phyloP scores from a whole-genome alignment of 2,329 filamentous ascomycete species.

The Monilinia fructigena region DNA sequence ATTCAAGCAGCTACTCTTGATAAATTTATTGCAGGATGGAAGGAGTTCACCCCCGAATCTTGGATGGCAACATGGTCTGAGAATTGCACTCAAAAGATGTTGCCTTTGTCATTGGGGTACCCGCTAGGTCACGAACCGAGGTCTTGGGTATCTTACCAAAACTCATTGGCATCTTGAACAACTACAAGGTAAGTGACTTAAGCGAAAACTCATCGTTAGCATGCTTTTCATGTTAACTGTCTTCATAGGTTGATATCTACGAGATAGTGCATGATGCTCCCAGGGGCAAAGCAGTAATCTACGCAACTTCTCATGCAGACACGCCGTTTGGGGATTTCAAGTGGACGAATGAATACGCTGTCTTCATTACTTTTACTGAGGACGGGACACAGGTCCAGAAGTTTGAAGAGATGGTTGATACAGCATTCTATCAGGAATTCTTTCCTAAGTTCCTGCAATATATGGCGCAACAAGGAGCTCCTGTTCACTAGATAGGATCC shows the following conservation, averaged over 20 bases:
- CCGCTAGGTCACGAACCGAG: slow-evolving; percentile 15
- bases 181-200: not conserved
- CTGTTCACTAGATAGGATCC: not conserved
- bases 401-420: not conserved
- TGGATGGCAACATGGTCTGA: not conserved
- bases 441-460: not conserved
- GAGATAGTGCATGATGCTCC: not conserved
- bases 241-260: not conserved
- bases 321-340: not conserved
- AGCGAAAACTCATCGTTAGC: not conserved
- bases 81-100: not conserved
- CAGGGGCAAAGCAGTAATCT: not conserved
- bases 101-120: slow-evolving; percentile 35
- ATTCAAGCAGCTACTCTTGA: not conserved
- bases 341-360: not conserved
- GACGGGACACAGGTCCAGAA: not conserved
- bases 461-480: not conserved
- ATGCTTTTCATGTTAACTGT: not conserved
- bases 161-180: not conserved
- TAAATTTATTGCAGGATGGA: not conserved
- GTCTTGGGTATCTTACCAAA: not conserved
- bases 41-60: not conserved
- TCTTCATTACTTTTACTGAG: not conserved
- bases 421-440: not conserved
- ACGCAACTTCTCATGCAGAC: not conserved